These are phyloP conservation scores for Entomortierella lignicola DNA, from an alignment of 192 early-diverging fungal genomes.

Conservation along the genomic window DNA sequence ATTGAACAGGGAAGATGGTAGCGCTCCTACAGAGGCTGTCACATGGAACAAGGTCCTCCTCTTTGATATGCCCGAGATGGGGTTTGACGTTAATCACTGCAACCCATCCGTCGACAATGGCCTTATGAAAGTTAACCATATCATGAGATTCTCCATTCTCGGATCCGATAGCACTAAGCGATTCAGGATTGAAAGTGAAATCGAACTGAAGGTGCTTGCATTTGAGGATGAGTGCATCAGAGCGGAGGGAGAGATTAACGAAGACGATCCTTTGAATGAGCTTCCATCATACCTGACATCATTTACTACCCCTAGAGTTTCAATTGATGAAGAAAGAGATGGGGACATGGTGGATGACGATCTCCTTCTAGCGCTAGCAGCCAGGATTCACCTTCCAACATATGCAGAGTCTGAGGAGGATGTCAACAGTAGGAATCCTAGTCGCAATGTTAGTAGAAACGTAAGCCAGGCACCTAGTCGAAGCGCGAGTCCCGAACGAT, in stretches of 20 bases:
- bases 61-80: constrained; percentile 46
- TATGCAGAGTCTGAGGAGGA: constrained; percentile 50
- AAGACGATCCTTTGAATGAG: constrained; percentile 8
- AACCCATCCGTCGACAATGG: constrained; percentile 40
- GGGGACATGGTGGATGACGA: constrained; percentile 20
- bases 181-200: constrained; percentile 28
- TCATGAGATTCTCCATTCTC: constrained; percentile 32
- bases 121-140: constrained; percentile 33
- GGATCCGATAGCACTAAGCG: constrained; percentile 22
- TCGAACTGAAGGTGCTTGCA: constrained; percentile 27
- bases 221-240: constrained; percentile 23
- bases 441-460: constrained; percentile 3
- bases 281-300: constrained; percentile 43
- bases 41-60: constrained; percentile 52
- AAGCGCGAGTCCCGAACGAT: constrained; percentile 4
- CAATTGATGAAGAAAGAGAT: constrained; percentile 26
- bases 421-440: constrained; percentile 16
- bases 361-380: constrained; percentile 15
- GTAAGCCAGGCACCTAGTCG: constrained; percentile 14
- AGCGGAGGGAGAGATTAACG: background rate
- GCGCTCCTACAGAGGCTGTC: constrained; percentile 1
- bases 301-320: constrained; percentile 31
- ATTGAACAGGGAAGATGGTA: background rate
- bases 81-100: constrained; percentile 25
- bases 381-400: constrained; percentile 36